These are phyloP conservation scores for Fraxinus sp. DNA, from an alignment of 305 asterid genomes.

Conservation along the genomic window DNA sequence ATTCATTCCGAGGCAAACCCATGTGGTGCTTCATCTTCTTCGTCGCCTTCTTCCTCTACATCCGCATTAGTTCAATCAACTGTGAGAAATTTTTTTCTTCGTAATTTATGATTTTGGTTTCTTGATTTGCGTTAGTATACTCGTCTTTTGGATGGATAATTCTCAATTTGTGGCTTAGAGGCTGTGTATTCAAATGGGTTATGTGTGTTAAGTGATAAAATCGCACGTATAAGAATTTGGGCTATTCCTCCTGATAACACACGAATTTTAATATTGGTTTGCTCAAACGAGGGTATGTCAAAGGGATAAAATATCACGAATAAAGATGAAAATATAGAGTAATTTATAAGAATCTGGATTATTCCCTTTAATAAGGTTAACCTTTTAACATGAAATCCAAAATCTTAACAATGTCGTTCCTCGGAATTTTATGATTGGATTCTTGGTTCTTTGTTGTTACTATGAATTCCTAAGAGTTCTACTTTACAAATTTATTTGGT, in stretches of 20 bases:
- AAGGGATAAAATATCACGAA: too few species aligned
- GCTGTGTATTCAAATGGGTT: not conserved
- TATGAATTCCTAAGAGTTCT: not conserved
- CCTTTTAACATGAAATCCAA: too few species aligned
- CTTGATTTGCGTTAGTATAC: not conserved
- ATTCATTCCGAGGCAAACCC: constrained; percentile 50
- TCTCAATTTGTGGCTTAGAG: not conserved
- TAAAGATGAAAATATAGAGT: too few species aligned
- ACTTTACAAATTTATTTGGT: not conserved
- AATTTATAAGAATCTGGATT: too few species aligned
- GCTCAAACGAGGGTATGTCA: too few species aligned
- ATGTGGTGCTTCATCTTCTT: constrained; percentile 43
- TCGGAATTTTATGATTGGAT: constrained; percentile 10
- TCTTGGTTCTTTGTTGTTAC: constrained; percentile 11
- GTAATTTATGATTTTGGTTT: constrained; percentile 2
- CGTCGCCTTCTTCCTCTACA: constrained; percentile 32
- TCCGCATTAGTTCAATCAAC: constrained; percentile 44
- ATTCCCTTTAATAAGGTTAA: too few species aligned
- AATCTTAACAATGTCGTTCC: not conserved
- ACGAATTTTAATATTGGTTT: too few species aligned
- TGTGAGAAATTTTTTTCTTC: constrained; percentile 33
- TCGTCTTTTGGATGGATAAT: not conserved
- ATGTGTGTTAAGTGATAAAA: too few species aligned
- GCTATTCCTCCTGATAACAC: too few species aligned
- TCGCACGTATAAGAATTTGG: too few species aligned